phyloP scores from a whole-genome alignment of 345 rosid genomes.

The Eucalyptus viminalis region DNA sequence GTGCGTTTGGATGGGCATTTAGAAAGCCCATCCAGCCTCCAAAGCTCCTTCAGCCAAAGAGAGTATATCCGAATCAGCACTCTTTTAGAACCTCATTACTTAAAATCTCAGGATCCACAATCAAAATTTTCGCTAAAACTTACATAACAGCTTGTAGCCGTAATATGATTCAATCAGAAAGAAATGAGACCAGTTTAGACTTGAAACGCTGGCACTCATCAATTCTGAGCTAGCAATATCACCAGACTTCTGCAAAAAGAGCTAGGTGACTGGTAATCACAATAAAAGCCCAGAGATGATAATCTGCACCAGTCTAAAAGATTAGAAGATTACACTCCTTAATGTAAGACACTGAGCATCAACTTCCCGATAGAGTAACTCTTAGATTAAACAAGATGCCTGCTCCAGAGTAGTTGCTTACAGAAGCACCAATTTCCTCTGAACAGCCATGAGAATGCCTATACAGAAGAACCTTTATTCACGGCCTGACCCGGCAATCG shows the following conservation, averaged over 20 bases:
- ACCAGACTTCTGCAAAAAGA: neutral
- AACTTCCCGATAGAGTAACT: neutral
- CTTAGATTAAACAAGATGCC: neutral
- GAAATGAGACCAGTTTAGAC: neutral
- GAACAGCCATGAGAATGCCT: neutral
- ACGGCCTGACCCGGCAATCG: neutral
- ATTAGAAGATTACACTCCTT: neutral
- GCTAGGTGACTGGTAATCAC: neutral
- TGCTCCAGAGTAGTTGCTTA: neutral
- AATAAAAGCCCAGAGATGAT: neutral
- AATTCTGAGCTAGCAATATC: neutral
- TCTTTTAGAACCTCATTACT: neutral
- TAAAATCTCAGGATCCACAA: neutral
- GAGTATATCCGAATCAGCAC: fast-evolving
- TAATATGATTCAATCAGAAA: neutral
- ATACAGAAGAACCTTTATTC: neutral
- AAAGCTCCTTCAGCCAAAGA: too few species aligned
- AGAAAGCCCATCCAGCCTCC: too few species aligned
- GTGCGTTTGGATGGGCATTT: too few species aligned
- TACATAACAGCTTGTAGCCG: neutral
- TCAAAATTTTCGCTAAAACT: neutral
- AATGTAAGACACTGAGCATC: neutral
- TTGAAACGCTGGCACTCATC: neutral
- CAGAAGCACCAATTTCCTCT: neutral
- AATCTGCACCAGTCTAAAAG: neutral